Evolutionary conservation across 2,329 filamentous ascomycete species (phyloP).

Genomic region (Fusarium odoratissimum): DNA sequence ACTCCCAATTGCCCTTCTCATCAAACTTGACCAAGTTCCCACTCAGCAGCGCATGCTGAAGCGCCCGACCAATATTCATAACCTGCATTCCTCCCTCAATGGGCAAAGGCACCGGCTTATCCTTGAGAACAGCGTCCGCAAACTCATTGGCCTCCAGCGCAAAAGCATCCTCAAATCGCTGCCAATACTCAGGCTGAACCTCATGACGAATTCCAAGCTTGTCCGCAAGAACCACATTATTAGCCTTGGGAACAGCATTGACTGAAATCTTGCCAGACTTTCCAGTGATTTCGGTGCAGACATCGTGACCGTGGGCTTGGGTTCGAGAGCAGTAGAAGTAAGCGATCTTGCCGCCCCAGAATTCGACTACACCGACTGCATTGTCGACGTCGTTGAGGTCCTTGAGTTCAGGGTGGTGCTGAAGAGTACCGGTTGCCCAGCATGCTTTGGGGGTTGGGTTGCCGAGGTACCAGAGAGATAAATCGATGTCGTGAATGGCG

Average conservation of each 20-base stretch:
- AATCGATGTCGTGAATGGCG: constrained; percentile 73
- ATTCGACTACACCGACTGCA: constrained; percentile 69
- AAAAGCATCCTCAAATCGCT: constrained; percentile 71
- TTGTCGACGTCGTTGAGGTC: constrained; percentile 46
- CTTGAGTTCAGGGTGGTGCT: constrained; percentile 43
- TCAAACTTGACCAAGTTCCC: constrained; percentile 70
- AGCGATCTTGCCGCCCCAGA: constrained; percentile 71
- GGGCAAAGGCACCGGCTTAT: constrained; percentile 55
- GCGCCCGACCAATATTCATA: constrained; percentile 68
- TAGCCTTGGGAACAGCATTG: constrained; percentile 66
- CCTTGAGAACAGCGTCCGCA: constrained; percentile 62
- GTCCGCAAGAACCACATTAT: constrained; percentile 66
- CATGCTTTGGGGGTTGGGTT: constrained; percentile 24
- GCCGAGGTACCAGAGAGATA: constrained; percentile 47
- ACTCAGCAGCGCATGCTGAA: constrained; percentile 67
- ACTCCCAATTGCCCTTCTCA: constrained; percentile 39
- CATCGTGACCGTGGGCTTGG: constrained; percentile 74
- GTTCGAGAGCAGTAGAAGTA: constrained; percentile 73
- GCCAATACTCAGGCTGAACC: constrained; percentile 71
- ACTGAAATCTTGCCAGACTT: constrained; percentile 71
- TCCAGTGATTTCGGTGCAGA: constrained; percentile 71
- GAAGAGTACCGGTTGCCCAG: constrained; percentile 24
- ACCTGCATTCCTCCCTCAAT: constrained; percentile 69
- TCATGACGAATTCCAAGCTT: constrained; percentile 61
- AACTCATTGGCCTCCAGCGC: constrained; percentile 73